Evolutionary conservation across 805 yeast species (phyloP), one percentile per base, ranked within the genome.

Genomic region (Metschnikowia dekortorum): DNA sequence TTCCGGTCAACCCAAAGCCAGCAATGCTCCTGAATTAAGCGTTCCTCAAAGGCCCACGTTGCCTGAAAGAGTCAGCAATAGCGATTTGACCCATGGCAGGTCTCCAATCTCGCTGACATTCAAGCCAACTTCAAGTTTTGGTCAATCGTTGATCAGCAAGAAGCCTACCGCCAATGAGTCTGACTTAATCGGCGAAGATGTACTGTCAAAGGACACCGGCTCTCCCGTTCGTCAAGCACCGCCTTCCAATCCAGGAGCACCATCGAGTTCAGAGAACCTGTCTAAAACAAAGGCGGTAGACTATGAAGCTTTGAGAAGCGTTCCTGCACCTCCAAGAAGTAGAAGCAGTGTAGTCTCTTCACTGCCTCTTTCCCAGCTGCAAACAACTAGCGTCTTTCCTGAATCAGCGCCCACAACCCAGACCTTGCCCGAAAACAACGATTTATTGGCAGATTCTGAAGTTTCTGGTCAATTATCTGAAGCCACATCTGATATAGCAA

Each of bases 401-500:
- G 41, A 44, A 8, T 4, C 36, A 3, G 18, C 11, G 9, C 26
- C 48, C 8, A 28, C 32, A 7, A 10, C 50, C 13, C 48, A 46
- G 5, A 39, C 38, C 8, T 28, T 34, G 30, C 50, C 48, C 29
- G 58, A 52, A 2, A 73, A 76, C 47, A 68, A 65, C 49, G 88
- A 83, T 53, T 65, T 83, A 46, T 70, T 80, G 48, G 83, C 85
- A 0, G 85, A 83, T 52, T 60, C 72, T 11, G 87, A 80, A 46
- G 76, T 84, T 1, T 78, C 88, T 1, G 82, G 83, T 30, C 82
- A 84, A 61, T 71, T 89, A 45, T 82, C 96, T 1, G 80, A 81
- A 52, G 92, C 96, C 4, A 82, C 94, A 6, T 80, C 90, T 6
- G 96, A 89, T 59, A 79, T 89, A 65, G 96, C 96, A 13, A 89